Evolutionary conservation across 169 alveolate species (phyloP), one percentile per base, ranked within the genome.

Genomic region (Plasmodium adleri): DNA sequence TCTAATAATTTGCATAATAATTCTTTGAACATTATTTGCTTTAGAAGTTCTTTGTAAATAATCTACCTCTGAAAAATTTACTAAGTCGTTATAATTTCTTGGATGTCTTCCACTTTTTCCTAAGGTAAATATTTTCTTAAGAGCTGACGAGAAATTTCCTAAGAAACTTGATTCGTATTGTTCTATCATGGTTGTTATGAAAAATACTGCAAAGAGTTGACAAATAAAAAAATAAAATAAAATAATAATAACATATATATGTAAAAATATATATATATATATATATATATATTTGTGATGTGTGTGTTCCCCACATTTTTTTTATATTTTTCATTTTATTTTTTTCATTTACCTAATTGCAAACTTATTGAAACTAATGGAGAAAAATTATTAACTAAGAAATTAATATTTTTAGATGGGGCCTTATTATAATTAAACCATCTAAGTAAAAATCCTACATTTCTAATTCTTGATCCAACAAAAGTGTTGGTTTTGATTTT

Each of bases 141-240:
- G 9, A 6, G 43, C 45, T 3, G 89, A 10, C 5, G 89, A 76
- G 59, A 76, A 76, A 13, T 64, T 76, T 9, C 78, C 49, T 20
- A 76, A 24, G 58, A 76, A 76, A 26, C 74, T 64, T 1, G 89
- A 63, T 67, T 76, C 89, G 24, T 76, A 76, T 58, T 76, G 89
- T 58, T 76, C 89, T 24, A 76, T 76, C 89, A 76, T 76, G 5
- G 89, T 64, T 6, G 60, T 76, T 64, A 76, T 62, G 70, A 76
- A 76, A 22, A 76, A 76, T 17, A 75, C 89, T 76, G 5, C 47
- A 39, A 5, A 5, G 2, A 39, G 56, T 2, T 17, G 2, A 56
- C 3, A 12, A 12, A 52, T 1, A 49, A 22, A 17, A 54, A 54
- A 54, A 54, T 1, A 9, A 54, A 50, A 50, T 4, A 54, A 54